These are phyloP conservation scores for Podaxis sp. DNA, from an alignment of 768 basidiomycete genomes.

Conservation along the genomic window DNA sequence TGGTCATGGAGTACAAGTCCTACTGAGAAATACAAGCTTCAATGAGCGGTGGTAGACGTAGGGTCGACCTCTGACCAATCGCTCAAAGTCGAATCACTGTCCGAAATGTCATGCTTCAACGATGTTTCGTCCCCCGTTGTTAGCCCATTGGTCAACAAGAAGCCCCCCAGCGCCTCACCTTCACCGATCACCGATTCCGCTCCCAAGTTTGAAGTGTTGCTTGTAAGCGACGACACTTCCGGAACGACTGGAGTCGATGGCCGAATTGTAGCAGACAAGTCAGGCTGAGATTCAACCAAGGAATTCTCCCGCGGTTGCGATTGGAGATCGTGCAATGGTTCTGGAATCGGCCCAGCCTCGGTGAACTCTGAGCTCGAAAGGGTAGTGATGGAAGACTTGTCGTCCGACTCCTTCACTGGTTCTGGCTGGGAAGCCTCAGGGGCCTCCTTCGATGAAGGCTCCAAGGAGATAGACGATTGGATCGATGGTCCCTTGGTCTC, in stretches of 20 bases:
- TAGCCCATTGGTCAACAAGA: constrained; percentile 1
- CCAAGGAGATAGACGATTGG: not conserved
- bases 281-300: not conserved
- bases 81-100: not conserved
- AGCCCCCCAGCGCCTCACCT: not conserved
- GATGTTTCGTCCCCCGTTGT: not conserved
- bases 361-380: not conserved
- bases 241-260: not conserved
- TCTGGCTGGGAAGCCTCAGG: not conserved
- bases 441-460: not conserved
- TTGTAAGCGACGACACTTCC: not conserved
- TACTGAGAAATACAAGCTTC: not conserved
- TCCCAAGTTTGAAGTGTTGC: too few relatives aligned
- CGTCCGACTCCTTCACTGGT: not conserved
- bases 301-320: not conserved
- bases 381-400: not conserved
- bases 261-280: constrained; percentile 3
- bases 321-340: not conserved
- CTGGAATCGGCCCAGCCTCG: not conserved
- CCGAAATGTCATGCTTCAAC: not conserved
- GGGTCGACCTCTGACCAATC: constrained; percentile 11
- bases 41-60: not conserved
- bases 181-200: not conserved
- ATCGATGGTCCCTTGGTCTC: not conserved
- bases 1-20: not conserved